phyloP scores from a whole-genome alignment of 345 rosid species.

The Melaleuca quinquenervia region DNA sequence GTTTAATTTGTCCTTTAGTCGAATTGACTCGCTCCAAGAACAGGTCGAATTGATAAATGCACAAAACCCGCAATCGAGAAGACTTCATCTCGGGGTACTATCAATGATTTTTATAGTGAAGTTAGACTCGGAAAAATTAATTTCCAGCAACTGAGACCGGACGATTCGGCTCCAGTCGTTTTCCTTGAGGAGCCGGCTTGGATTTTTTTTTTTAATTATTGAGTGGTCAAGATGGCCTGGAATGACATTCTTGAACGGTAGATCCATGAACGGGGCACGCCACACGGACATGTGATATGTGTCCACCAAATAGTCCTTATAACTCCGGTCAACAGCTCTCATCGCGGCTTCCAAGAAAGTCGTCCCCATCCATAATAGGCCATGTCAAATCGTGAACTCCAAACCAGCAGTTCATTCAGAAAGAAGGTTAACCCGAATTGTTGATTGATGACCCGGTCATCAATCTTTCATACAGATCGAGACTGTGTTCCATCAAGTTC shows the following conservation, averaged over 20 bases:
- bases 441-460: not conserved
- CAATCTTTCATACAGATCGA: not conserved
- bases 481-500: not conserved
- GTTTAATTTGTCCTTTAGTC: not conserved
- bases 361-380: not conserved
- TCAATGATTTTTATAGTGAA: no score
- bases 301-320: not conserved
- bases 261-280: not conserved
- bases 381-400: not conserved
- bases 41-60: not conserved
- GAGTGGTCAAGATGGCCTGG: not conserved
- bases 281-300: not conserved
- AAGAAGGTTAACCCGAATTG: not conserved
- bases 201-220: no score
- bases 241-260: not conserved
- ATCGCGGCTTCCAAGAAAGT: not conserved
- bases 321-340: not conserved
- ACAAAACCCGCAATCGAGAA: not conserved
- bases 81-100: no score
- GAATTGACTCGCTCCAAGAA: not conserved
- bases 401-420: not conserved
- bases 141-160: no score
- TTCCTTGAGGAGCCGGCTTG: no score
- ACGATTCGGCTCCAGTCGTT: no score
- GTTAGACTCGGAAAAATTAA: no score